These are phyloP conservation scores for Penicillium desertorum DNA, from an alignment of 495 filamentous ascomycete species.

Conservation along the genomic window DNA sequence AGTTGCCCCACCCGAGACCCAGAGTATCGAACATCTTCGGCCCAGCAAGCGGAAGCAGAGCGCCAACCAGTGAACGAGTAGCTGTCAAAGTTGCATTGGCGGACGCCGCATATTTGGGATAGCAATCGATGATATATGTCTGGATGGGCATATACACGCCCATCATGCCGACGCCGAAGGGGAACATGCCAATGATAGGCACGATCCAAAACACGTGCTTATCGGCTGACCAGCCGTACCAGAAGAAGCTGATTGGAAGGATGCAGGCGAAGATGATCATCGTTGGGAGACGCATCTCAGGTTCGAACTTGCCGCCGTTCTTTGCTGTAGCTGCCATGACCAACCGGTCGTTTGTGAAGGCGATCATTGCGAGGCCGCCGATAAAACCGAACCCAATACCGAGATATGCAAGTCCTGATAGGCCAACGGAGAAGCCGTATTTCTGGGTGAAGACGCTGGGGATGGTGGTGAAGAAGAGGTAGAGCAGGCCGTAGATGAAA, in stretches of 20 bases:
- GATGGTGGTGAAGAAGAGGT: constrained; percentile 70
- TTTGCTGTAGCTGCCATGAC: constrained; percentile 53
- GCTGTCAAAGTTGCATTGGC: constrained; percentile 56
- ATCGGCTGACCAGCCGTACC: constrained; percentile 33
- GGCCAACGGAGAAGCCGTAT: constrained; percentile 54
- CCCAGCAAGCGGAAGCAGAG: constrained; percentile 59
- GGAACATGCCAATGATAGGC: constrained; percentile 33
- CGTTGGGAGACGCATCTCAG: constrained; percentile 64
- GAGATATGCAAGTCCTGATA: constrained; percentile 60
- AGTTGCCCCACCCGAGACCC: constrained; percentile 63
- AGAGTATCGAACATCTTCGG: constrained; percentile 57
- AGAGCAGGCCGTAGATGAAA: constrained; percentile 63
- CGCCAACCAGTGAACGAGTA: constrained; percentile 55
- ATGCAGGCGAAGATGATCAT: constrained; percentile 57
- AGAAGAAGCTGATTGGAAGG: constrained; percentile 35
- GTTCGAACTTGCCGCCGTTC: constrained; percentile 56
- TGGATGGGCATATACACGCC: constrained; percentile 22
- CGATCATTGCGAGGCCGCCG: constrained; percentile 47
- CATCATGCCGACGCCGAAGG: constrained; percentile 30
- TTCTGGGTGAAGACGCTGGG: constrained; percentile 58
- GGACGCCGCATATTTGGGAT: constrained; percentile 46
- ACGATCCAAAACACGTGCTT: constrained; percentile 34
- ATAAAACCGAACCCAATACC: constrained; percentile 61
- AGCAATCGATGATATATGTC: constrained; percentile 24
- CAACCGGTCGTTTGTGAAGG: constrained; percentile 55